phyloP scores from a whole-genome alignment of 2,329 filamentous ascomycete species.

The Trichoderma sp. region DNA sequence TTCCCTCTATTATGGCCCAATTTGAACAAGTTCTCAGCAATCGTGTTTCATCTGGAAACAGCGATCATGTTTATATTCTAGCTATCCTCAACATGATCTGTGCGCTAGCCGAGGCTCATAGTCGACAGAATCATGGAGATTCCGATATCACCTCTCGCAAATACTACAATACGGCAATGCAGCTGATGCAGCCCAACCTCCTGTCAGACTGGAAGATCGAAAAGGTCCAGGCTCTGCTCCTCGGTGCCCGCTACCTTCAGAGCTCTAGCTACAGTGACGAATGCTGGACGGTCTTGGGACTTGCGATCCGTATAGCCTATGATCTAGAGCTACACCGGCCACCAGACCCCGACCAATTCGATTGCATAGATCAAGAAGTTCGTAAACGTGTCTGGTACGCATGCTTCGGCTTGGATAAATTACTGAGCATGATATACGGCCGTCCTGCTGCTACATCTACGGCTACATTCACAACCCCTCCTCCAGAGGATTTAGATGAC shows the following conservation, averaged over 20 bases:
- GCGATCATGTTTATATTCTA: neutral
- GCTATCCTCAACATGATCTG: slow-evolving; percentile 14
- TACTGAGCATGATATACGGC: slow-evolving; percentile 19
- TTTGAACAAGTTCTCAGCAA: neutral
- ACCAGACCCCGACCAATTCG: neutral
- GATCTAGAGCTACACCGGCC: slow-evolving; percentile 2
- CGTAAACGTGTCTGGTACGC: slow-evolving; percentile 15
- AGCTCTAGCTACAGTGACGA: slow-evolving; percentile 15
- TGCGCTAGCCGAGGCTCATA: neutral
- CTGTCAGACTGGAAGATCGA: slow-evolving; percentile 13
- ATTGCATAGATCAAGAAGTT: slow-evolving; percentile 11
- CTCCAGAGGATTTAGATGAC: slow-evolving; percentile 8
- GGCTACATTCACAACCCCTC: slow-evolving; percentile 2
- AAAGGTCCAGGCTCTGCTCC: slow-evolving; percentile 9
- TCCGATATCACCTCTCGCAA: neutral
- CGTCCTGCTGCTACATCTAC: slow-evolving; percentile 4
- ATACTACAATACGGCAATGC: slow-evolving; percentile 13
- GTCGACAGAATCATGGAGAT: neutral
- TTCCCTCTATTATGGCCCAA: slow-evolving; percentile 2
- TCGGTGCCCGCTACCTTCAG: slow-evolving; percentile 10
- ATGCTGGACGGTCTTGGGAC: slow-evolving; percentile 6
- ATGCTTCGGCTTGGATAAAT: slow-evolving; percentile 11
- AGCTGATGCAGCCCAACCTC: slow-evolving; percentile 4
- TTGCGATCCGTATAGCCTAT: slow-evolving; percentile 9
- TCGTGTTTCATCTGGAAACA: neutral